Evolutionary conservation across 768 basidiomycete species (phyloP).

Genomic region (Russula brevipes): DNA sequence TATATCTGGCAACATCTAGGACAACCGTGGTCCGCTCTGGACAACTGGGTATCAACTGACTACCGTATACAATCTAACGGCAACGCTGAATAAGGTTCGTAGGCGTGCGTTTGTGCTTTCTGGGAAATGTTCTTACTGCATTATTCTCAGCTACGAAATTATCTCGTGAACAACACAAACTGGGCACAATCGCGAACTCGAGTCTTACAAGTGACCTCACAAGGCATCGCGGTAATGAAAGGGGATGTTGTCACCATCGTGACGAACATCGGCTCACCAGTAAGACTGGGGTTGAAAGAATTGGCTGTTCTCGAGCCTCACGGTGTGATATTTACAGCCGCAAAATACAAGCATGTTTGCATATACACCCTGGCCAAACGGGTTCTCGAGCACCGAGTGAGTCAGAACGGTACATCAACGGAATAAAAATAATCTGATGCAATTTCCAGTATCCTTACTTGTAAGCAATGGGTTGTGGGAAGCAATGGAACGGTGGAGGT

Average conservation of each 20-base stretch:
- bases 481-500: slow-evolving; percentile 57
- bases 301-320: not conserved
- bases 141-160: slow-evolving; percentile 52
- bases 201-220: slow-evolving; percentile 45
- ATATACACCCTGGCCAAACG: slow-evolving; percentile 47
- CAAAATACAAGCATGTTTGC: slow-evolving; percentile 53
- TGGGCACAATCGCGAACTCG: slow-evolving; percentile 51
- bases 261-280: slow-evolving; percentile 72
- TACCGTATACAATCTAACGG: slow-evolving; percentile 51
- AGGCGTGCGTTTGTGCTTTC: not conserved
- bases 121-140: not conserved
- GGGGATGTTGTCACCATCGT: slow-evolving; percentile 55
- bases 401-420: slow-evolving; percentile 27
- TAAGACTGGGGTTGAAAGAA: slow-evolving; percentile 31
- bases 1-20: slow-evolving; percentile 34
- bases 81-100: slow-evolving; percentile 53
- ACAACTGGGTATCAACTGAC: slow-evolving; percentile 58
- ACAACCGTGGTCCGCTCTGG: slow-evolving; percentile 76
- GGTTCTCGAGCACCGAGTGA: slow-evolving; percentile 53
- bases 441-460: slow-evolving; percentile 52
- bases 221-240: slow-evolving; percentile 61
- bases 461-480: slow-evolving; percentile 63
- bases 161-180: slow-evolving; percentile 44
- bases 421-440: slow-evolving; percentile 3
- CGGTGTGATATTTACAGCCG: slow-evolving; percentile 37